phyloP scores from a whole-genome alignment of 768 basidiomycete genomes.

The Termitomyces sp. region DNA sequence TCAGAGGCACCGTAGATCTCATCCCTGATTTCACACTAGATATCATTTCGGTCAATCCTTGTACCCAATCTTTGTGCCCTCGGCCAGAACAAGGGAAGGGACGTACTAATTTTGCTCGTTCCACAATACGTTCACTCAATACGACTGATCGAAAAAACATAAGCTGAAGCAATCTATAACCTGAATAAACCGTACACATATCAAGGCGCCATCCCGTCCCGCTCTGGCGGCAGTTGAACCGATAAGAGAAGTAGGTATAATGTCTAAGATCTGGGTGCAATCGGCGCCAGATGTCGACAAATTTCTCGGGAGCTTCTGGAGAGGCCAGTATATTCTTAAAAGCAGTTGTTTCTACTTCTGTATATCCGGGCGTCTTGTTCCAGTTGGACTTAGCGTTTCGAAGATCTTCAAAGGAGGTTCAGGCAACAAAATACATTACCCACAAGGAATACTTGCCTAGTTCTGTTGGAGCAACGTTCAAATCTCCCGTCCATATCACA shows the following conservation, averaged over 20 bases:
- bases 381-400: slow-evolving; percentile 69
- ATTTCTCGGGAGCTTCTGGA: slow-evolving; percentile 37
- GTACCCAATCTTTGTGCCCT: no score
- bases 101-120: slow-evolving; percentile 57
- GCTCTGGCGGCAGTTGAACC: slow-evolving; percentile 76
- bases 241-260: slow-evolving; percentile 84
- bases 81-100: neutral
- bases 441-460: slow-evolving; percentile 38
- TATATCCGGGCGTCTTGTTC: slow-evolving; percentile 88
- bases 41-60: neutral
- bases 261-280: slow-evolving; percentile 65
- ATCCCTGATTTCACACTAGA: slow-evolving; percentile 75
- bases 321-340: slow-evolving; percentile 67
- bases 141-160: slow-evolving; percentile 49
- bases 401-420: slow-evolving; percentile 44
- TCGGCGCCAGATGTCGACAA: slow-evolving; percentile 80
- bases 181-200: slow-evolving; percentile 53
- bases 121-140: slow-evolving; percentile 63
- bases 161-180: neutral
- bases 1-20: slow-evolving; percentile 89
- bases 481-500: slow-evolving; percentile 85
- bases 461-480: slow-evolving; percentile 83
- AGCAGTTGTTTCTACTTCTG: slow-evolving; percentile 74
- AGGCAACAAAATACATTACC: neutral
- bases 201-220: slow-evolving; percentile 88